Evolutionary conservation across 345 rosid genomes (phyloP).

Genomic region (thale cress (Arabidopsis thaliana)): DNA sequence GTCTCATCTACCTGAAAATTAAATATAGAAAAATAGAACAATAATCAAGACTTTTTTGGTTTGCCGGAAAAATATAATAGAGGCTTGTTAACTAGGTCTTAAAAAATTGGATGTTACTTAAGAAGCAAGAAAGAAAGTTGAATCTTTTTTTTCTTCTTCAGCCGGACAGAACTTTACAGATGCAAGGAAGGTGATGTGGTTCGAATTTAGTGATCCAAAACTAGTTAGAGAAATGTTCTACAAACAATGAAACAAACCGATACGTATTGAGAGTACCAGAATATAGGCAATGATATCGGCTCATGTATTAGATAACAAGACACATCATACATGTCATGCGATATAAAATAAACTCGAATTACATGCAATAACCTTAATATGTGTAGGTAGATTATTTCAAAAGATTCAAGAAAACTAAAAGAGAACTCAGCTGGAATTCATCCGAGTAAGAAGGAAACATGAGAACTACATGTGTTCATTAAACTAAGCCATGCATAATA

Average conservation of each 20-base stretch:
- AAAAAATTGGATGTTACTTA: slow-evolving; percentile 8
- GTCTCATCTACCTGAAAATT: not conserved
- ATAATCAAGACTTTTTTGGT: not conserved
- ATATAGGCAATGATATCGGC: not conserved
- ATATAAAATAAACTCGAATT: not conserved
- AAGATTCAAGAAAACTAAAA: slow-evolving; percentile 5
- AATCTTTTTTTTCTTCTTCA: not conserved
- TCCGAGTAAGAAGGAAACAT: slow-evolving; percentile 42
- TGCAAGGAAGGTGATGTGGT: not conserved
- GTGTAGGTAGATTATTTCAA: not conserved
- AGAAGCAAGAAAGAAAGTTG: slow-evolving; percentile 4
- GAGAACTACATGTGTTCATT: slow-evolving; percentile 29
- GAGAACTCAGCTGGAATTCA: slow-evolving; percentile 24
- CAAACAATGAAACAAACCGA: not conserved
- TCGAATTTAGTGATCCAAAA: not conserved
- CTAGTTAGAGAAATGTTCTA: not conserved
- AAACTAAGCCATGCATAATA: slow-evolving; percentile 18
- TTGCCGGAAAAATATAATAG: not conserved
- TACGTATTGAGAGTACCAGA: slow-evolving; percentile 1
- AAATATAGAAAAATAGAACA: not conserved
- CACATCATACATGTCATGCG: not conserved
- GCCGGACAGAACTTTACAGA: not conserved
- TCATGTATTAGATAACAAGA: not conserved
- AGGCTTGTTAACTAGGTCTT: slow-evolving; percentile 2
- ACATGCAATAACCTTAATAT: slow-evolving; percentile 15